Conservation (phyloP, 2,329 filamentous ascomycete genomes). For the Esteya vermicola region DNA sequence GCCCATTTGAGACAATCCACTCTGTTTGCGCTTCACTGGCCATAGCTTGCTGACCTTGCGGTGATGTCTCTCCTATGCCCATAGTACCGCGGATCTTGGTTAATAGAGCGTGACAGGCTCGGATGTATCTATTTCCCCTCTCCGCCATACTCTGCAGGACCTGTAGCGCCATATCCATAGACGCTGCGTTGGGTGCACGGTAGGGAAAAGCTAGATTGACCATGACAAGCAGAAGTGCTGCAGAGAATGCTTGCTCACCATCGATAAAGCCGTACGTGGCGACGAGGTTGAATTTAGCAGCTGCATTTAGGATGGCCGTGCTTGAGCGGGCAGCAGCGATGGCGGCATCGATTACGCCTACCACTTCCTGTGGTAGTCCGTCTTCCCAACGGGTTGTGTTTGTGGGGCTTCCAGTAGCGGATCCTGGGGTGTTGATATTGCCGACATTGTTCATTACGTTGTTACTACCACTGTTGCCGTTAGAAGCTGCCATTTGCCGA, state of each 20-base stretch:
- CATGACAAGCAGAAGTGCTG: conserved; percentile 3
- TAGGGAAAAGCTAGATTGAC: conserved; percentile 3
- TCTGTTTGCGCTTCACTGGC: too few relatives aligned
- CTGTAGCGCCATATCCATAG: conserved; percentile 1
- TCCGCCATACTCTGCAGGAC: conserved; percentile 2
- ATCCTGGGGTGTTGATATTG: too few relatives aligned
- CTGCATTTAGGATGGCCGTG: neutral
- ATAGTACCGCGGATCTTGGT: neutral
- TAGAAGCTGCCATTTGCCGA: neutral
- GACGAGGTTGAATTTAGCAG: conserved; percentile 2
- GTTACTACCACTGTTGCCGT: neutral
- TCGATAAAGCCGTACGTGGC: conserved; percentile 5
- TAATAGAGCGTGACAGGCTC: conserved; percentile 1
- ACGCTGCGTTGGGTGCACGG: neutral
- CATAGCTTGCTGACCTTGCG: too few relatives aligned
- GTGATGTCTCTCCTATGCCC: too few relatives aligned
- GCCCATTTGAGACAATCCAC: too few relatives aligned
- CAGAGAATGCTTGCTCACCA: conserved; percentile 4
- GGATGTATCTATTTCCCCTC: conserved; percentile 1
- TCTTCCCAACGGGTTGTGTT: conserved; percentile 1
- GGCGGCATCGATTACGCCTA: conserved; percentile 1
- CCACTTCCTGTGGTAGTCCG: neutral
- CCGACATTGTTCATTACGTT: too few relatives aligned
- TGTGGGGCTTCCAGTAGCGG: too few relatives aligned
- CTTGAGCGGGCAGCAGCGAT: neutral